Evolutionary conservation across 2,329 filamentous ascomycete genomes (phyloP).

Genomic region (Huntiella abstrusa): DNA sequence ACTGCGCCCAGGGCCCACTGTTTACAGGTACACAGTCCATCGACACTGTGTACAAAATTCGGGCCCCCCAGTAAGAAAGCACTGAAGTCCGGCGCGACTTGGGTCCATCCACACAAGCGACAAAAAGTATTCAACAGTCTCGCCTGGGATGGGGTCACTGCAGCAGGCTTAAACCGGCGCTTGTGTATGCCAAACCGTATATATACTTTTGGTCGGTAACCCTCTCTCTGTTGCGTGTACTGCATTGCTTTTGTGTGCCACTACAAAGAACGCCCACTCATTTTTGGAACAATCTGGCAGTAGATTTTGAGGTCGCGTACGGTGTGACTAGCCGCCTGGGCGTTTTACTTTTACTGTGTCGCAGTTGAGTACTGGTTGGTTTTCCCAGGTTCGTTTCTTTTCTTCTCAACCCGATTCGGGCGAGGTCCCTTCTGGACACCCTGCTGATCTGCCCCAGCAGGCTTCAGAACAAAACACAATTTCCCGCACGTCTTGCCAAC

Average conservation of each 20-base stretch:
- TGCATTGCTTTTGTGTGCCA: neutral
- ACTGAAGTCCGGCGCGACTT: slow-evolving; percentile 1
- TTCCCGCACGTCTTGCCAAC: too few relatives aligned
- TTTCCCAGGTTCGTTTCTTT: neutral
- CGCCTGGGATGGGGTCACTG: neutral
- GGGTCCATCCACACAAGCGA: neutral
- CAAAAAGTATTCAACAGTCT: slow-evolving; percentile 5
- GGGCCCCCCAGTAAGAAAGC: neutral
- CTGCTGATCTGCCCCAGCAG: too few relatives aligned
- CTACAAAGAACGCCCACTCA: slow-evolving; percentile 3
- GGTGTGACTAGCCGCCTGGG: slow-evolving; percentile 4
- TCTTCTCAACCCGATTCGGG: neutral
- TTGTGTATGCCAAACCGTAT: neutral
- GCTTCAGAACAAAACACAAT: too few relatives aligned
- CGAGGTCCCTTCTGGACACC: too few relatives aligned
- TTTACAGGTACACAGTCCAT: neutral
- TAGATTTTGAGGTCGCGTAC: slow-evolving; percentile 7
- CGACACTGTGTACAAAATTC: slow-evolving; percentile 3
- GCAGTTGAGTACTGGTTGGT: neutral
- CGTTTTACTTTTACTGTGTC: slow-evolving; percentile 5
- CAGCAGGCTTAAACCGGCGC: neutral
- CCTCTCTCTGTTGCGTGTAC: slow-evolving; percentile 1
- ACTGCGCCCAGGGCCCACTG: neutral
- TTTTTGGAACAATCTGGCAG: neutral
- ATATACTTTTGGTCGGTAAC: slow-evolving; percentile 4